Evolutionary conservation across 2,329 filamentous ascomycete species (phyloP).

Genomic region (Chaetomiaceae sp.): DNA sequence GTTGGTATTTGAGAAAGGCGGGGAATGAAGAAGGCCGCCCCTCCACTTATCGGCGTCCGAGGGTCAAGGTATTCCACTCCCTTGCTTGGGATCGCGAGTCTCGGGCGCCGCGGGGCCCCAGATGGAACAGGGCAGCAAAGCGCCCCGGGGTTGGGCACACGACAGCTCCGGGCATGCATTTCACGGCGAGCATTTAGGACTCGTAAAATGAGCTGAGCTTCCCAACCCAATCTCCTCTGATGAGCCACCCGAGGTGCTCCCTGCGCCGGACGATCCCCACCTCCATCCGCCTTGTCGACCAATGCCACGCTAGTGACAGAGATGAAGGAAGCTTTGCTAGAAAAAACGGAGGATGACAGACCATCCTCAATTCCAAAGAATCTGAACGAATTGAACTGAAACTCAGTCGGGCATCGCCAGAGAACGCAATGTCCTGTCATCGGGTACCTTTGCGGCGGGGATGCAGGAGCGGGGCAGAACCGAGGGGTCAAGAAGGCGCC

Average conservation of each 20-base stretch:
- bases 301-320: background rate
- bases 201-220: background rate
- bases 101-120: conserved; percentile 12
- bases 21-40: background rate
- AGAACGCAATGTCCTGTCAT: background rate
- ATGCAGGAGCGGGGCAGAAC: conserved; percentile 14
- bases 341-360: background rate
- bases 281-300: conserved; percentile 8
- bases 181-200: background rate
- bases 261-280: conserved; percentile 22
- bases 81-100: too few relatives aligned
- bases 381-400: background rate
- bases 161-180: background rate
- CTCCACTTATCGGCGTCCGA: too few relatives aligned
- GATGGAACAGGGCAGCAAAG: background rate
- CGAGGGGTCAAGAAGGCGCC: background rate
- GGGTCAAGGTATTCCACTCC: too few relatives aligned
- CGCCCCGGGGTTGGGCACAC: background rate
- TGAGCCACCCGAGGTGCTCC: background rate
- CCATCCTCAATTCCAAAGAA: background rate
- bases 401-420: conserved; percentile 6
- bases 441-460: conserved; percentile 17
- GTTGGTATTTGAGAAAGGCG: background rate
- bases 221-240: background rate
- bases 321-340: background rate